A percentile compares a stretch with the other conserved stretches of the same genome.
These are phyloP conservation scores for Grigorovia jiainica DNA, from an alignment of 805 yeast species.

Conservation along the genomic window DNA sequence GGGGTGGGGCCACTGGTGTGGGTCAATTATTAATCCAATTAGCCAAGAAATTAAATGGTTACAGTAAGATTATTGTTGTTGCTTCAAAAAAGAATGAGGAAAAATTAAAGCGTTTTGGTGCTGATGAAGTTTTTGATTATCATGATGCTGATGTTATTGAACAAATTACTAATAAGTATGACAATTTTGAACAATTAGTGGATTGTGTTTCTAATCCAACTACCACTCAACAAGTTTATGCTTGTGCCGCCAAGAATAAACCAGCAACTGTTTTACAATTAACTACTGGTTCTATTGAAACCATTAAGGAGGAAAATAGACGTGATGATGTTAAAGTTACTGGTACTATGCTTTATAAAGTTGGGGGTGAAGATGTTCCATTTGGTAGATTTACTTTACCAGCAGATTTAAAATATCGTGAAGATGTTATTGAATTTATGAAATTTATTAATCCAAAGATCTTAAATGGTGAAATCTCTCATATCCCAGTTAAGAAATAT, in stretches of 20 bases:
- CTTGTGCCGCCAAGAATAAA: constrained; percentile 24
- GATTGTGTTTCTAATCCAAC: constrained; percentile 25
- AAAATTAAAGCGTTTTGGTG: constrained; percentile 36
- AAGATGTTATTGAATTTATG: constrained; percentile 20
- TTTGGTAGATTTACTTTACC: constrained; percentile 17
- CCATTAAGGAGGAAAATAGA: constrained; percentile 21
- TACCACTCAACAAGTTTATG: constrained; percentile 27
- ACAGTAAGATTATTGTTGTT: constrained; percentile 34
- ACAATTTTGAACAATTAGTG: constrained; percentile 20
- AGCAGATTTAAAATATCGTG: constrained; percentile 13
- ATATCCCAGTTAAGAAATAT: constrained; percentile 24
- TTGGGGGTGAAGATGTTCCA: constrained; percentile 26
- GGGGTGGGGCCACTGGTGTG: constrained; percentile 62
- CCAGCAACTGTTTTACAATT: constrained; percentile 31
- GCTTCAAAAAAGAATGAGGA: constrained; percentile 39
- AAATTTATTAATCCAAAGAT: constrained; percentile 13
- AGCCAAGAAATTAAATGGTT: constrained; percentile 37
- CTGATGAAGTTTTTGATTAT: constrained; percentile 40
- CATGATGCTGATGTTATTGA: constrained; percentile 34
- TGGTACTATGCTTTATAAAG: constrained; percentile 30
- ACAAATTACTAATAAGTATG: constrained; percentile 28
- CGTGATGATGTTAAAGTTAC: constrained; percentile 23
- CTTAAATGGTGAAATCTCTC: constrained; percentile 19
- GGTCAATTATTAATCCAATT: constrained; percentile 50
- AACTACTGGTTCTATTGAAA: constrained; percentile 10